A percentile compares a stretch with the other conserved stretches of the same genome.
Evolutionary conservation across 805 yeast species (phyloP).

Genomic region (Kregervanrija pseudodelftensis): DNA sequence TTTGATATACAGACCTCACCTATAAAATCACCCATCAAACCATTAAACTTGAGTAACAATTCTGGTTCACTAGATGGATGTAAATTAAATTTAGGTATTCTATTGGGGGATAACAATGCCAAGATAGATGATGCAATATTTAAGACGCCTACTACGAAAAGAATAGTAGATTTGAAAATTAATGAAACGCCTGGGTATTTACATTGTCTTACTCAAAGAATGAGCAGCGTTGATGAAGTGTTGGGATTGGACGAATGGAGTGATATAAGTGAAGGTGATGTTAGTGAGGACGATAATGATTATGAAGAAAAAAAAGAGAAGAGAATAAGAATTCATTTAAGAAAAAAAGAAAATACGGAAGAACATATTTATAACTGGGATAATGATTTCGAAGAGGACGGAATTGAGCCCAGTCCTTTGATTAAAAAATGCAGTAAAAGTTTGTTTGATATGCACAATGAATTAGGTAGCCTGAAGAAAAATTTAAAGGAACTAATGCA

Average conservation of each 20-base stretch:
- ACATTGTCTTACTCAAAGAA: slow-evolving; percentile 7
- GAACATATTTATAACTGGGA: neutral
- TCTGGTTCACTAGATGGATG: neutral
- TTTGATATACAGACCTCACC: slow-evolving; percentile 44
- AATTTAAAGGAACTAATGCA: slow-evolving; percentile 5
- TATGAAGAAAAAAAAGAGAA: neutral
- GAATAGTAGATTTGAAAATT: neutral
- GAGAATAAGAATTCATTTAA: neutral
- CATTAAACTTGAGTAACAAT: neutral
- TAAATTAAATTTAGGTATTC: neutral
- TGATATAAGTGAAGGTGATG: neutral
- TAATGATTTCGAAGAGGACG: neutral
- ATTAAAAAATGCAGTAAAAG: slow-evolving; percentile 6
- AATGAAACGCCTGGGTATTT: slow-evolving; percentile 21
- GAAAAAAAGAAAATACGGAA: neutral
- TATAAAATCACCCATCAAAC: slow-evolving; percentile 6
- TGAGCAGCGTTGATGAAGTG: slow-evolving; percentile 4
- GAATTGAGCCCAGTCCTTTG: slow-evolving; percentile 8
- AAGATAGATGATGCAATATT: slow-evolving; percentile 10
- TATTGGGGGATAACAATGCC: neutral
- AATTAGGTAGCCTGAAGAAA: slow-evolving; percentile 4
- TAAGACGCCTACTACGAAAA: slow-evolving; percentile 23
- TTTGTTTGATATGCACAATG: slow-evolving; percentile 7
- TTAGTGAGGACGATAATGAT: neutral
- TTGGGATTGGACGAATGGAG: slow-evolving; percentile 6